These are phyloP conservation scores for Epichloe typhina DNA, from an alignment of 2,329 filamentous ascomycete genomes.

Conservation along the genomic window DNA sequence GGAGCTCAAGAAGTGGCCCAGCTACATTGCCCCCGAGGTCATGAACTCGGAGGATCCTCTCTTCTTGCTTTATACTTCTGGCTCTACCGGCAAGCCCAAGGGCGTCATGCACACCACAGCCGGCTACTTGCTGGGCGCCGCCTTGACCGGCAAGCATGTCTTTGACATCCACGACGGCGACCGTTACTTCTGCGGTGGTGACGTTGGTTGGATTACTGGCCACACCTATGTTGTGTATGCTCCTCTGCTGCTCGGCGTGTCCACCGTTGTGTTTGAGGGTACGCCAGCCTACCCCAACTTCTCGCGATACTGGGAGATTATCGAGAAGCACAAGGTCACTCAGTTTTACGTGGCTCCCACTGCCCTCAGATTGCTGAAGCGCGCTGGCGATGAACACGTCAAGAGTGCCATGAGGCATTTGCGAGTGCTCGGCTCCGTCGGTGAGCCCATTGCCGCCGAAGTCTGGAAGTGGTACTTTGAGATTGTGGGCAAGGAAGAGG, in stretches of 20 bases:
- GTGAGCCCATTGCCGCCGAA: constrained; percentile 93
- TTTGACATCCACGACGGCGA: constrained; percentile 95
- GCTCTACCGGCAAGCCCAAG: constrained; percentile 97
- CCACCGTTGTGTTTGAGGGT: constrained; percentile 94
- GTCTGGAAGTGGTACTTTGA: constrained; percentile 99
- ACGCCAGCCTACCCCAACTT: constrained; percentile 96
- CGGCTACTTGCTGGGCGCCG: constrained; percentile 88
- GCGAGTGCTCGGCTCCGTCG: constrained; percentile 83
- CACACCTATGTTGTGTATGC: constrained; percentile 98
- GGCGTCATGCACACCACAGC: constrained; percentile 96
- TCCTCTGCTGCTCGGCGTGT: constrained; percentile 79
- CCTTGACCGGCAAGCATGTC: constrained; percentile 92
- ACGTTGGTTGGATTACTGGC: constrained; percentile 98
- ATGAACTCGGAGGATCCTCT: constrained; percentile 92
- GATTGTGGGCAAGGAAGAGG: constrained; percentile 81
- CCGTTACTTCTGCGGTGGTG: constrained; percentile 92
- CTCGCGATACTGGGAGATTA: constrained; percentile 97
- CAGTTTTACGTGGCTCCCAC: constrained; percentile 98
- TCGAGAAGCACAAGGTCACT: constrained; percentile 86
- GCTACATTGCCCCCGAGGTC: constrained; percentile 71
- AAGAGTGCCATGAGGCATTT: constrained; percentile 81
- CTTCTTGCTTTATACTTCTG: constrained; percentile 95
- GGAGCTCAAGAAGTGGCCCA: constrained; percentile 92
- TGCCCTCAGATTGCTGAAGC: constrained; percentile 83
- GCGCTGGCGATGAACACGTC: constrained; percentile 85